Evolutionary conservation across 2,329 filamentous ascomycete genomes (phyloP), one percentile per base, ranked within the genome.

Genomic region (Epicoccum nigrum): DNA sequence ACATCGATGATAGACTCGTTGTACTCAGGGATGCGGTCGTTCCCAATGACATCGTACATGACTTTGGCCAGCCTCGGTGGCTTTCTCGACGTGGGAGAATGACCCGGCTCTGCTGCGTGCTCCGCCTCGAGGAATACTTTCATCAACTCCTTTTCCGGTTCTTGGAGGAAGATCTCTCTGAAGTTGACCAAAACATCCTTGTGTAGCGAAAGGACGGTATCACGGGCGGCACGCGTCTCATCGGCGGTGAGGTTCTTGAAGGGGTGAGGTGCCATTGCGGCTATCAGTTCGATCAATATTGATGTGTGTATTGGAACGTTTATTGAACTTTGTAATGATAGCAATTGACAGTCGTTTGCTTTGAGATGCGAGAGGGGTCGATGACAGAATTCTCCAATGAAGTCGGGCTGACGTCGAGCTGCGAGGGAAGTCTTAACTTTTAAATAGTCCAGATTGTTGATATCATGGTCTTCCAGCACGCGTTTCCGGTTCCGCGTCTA

Each of bases 41-140:
- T 61, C 1, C 80, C 79, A 49, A 84, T 77, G 40, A 85, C 76
- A 68, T 81, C 82, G 70, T 85, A 86, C 56, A 81, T 77, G 27
- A 80, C 79, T 35, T 79, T 75, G 2, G 81, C 83, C 41, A 81
- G 62, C 23, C 82, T 75, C 7, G 77, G 72, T 12, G 80, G 81
- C 2, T 76, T 71, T 12, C 75, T 75, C 2, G 76, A 77, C 2
- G 63, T 58, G 16, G 74, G 73, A 45, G 67, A 74, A n/a, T 66
- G 59, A 33, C 67, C 68, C 5, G 74, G 68, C 23, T 46, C 62
- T 37, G 70, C 68, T 25, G 65, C 55, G 53, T 81, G 79, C 55
- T 82, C 80, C 2, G 78, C 66, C 0, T 75, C 73, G 4, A 83
- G 73, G 52, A 78, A 82, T 11, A 74, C 64, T 40, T 76, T 74